These are phyloP conservation scores for Penicillium robsamsonii DNA, from an alignment of 495 filamentous ascomycete genomes.

Conservation along the genomic window DNA sequence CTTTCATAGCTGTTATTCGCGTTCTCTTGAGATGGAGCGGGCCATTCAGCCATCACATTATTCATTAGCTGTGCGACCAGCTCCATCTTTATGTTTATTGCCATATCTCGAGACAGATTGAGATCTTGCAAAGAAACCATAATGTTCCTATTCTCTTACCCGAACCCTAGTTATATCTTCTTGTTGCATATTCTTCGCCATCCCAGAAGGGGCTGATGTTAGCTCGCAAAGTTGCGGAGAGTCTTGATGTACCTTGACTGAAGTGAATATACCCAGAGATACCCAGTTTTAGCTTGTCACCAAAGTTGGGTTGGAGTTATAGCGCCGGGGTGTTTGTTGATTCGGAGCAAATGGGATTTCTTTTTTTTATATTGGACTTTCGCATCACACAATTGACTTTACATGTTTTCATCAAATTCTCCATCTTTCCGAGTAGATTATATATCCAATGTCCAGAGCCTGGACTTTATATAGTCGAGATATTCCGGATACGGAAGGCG, in stretches of 20 bases:
- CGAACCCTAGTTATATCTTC: constrained; percentile 12
- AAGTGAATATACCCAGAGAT: not conserved
- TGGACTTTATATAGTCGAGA: not conserved
- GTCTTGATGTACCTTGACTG: not conserved
- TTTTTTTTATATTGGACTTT: not conserved
- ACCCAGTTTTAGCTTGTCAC: not conserved
- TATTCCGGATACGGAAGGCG: no score
- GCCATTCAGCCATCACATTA: not conserved
- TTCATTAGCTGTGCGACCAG: not conserved
- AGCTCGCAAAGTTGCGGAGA: not conserved
- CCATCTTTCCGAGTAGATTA: no score
- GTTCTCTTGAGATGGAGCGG: not conserved
- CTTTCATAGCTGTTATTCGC: constrained; percentile 1
- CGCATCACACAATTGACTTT: not conserved
- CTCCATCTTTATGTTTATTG: constrained; percentile 3
- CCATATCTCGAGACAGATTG: constrained; percentile 5
- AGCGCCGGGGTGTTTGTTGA: not conserved
- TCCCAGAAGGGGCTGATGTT: not conserved
- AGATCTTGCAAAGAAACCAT: constrained; percentile 2
- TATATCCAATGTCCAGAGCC: not conserved
- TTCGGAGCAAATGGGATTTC: not conserved
- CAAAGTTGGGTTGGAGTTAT: not conserved
- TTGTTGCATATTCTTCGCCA: not conserved
- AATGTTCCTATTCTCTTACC: not conserved
- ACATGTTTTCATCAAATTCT: not conserved